phyloP scores from a whole-genome alignment of 2,329 filamentous ascomycete species.

The Rutstroemia sp. region DNA sequence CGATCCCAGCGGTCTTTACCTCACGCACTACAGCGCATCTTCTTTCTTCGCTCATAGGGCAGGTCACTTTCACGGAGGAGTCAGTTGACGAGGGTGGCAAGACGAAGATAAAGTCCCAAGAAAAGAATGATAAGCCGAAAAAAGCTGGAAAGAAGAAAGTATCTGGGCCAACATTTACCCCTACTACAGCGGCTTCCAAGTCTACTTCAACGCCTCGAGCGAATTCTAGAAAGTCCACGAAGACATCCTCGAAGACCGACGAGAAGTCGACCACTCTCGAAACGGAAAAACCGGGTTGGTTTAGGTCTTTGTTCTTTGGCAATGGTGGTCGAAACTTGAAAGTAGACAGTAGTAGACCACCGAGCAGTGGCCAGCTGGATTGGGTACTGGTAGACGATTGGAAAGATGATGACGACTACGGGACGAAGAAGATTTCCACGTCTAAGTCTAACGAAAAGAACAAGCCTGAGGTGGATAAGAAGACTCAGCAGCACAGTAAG shows the following conservation, averaged over 20 bases:
- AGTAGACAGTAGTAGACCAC: slow-evolving; percentile 53
- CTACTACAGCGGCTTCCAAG: slow-evolving; percentile 23
- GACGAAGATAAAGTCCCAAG: slow-evolving; percentile 44
- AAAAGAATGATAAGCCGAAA: slow-evolving; percentile 28
- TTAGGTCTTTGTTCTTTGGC: slow-evolving; percentile 37
- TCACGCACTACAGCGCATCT: slow-evolving; percentile 91
- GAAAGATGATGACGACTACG: slow-evolving; percentile 44
- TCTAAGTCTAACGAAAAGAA: slow-evolving; percentile 34
- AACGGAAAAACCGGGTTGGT: slow-evolving; percentile 33
- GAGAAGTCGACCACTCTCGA: slow-evolving; percentile 15
- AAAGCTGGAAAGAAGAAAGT: slow-evolving; percentile 23
- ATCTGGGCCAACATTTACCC: slow-evolving; percentile 22
- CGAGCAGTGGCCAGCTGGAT: slow-evolving; percentile 65
- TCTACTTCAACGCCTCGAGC: slow-evolving; percentile 24
- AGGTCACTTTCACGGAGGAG: slow-evolving; percentile 55
- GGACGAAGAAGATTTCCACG: slow-evolving; percentile 30
- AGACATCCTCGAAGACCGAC: slow-evolving; percentile 20
- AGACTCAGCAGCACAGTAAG: slow-evolving; percentile 19
- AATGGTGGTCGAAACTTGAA: slow-evolving; percentile 27
- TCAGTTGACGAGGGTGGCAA: slow-evolving; percentile 53
- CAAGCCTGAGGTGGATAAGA: slow-evolving; percentile 26
- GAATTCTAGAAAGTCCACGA: slow-evolving; percentile 24
- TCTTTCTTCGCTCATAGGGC: slow-evolving; percentile 77
- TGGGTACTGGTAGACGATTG: slow-evolving; percentile 66
- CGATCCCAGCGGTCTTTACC: slow-evolving; percentile 91